Conservation (phyloP, 306 rosid genomes). For the Alnus glutinosa region DNA sequence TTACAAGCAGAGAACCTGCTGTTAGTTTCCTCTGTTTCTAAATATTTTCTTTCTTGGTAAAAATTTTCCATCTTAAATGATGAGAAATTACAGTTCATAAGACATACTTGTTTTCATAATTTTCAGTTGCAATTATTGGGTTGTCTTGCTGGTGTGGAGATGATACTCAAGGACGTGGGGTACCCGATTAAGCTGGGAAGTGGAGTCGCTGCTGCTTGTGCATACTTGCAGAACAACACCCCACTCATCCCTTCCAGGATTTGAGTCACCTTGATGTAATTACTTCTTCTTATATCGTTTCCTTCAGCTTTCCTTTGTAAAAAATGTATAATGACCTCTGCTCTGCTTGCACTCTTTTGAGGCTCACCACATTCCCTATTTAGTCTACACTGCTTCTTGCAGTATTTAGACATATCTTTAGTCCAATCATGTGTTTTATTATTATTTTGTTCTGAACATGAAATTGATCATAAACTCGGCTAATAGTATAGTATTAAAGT, state of each 20-base stretch:
- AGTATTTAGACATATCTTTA: slow-evolving; percentile 6
- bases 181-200: slow-evolving; percentile 95
- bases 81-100: not conserved
- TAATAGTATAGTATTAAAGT: not conserved
- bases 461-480: slow-evolving; percentile 10
- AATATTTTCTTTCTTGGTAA: not conserved
- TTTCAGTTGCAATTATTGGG: slow-evolving; percentile 95
- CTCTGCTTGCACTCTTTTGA: slow-evolving; percentile 40
- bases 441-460: slow-evolving; percentile 2
- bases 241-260: slow-evolving; percentile 93
- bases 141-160: slow-evolving; percentile 99
- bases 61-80: not conserved
- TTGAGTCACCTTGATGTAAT: slow-evolving; percentile 47
- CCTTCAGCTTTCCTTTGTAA: slow-evolving; percentile 47
- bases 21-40: not conserved
- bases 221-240: slow-evolving; percentile 71
- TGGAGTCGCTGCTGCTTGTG: slow-evolving; percentile 93
- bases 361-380: slow-evolving; percentile 41
- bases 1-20: not conserved
- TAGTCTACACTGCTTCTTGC: slow-evolving; percentile 29
- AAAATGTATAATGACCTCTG: slow-evolving; percentile 41
- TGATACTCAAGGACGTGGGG: slow-evolving; percentile 92
- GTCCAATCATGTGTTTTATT: not conserved
- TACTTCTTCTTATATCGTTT: slow-evolving; percentile 33
- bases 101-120: slow-evolving; percentile 6